A percentile compares a stretch with the other conserved stretches of the same genome.
Evolutionary conservation across 495 filamentous ascomycete genomes (phyloP).

Genomic region (Aspergillus baeticus): DNA sequence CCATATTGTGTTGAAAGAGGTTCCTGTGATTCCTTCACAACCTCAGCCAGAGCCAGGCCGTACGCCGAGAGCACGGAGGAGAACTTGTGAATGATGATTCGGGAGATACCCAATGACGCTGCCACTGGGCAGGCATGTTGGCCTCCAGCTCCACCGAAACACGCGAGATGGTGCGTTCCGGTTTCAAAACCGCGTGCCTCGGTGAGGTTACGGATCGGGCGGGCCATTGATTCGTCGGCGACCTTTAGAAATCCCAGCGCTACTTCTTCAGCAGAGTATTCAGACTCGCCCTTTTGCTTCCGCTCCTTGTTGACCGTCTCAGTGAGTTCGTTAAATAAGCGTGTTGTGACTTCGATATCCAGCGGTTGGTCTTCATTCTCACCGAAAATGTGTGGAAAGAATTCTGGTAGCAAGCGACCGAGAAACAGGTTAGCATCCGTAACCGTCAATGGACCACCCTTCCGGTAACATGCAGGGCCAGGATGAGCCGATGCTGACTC

Average conservation of each 20-base stretch:
- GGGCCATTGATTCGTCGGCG: constrained; percentile 54
- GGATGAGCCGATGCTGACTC: constrained; percentile 93
- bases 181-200: constrained; percentile 53
- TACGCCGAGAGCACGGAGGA: constrained; percentile 54
- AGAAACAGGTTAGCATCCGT: constrained; percentile 93
- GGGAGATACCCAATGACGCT: constrained; percentile 47
- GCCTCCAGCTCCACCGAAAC: constrained; percentile 55
- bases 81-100: constrained; percentile 54
- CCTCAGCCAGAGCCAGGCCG: constrained; percentile 52
- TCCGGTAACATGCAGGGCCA: constrained; percentile 91
- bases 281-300: constrained; percentile 49
- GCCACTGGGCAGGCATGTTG: constrained; percentile 56
- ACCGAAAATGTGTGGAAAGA: constrained; percentile 97
- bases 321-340: constrained; percentile 74
- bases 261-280: constrained; percentile 83
- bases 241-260: constrained; percentile 62
- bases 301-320: constrained; percentile 57
- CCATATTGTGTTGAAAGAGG: constrained; percentile 41
- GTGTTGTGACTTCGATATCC: constrained; percentile 73
- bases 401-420: constrained; percentile 84
- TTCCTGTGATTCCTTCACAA: constrained; percentile 52
- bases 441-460: constrained; percentile 88
- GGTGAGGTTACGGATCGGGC: constrained; percentile 54
- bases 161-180: constrained; percentile 49
- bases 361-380: constrained; percentile 85